phyloP scores from a whole-genome alignment of 2,329 filamentous ascomycete species.

The Xylaria sp. region DNA sequence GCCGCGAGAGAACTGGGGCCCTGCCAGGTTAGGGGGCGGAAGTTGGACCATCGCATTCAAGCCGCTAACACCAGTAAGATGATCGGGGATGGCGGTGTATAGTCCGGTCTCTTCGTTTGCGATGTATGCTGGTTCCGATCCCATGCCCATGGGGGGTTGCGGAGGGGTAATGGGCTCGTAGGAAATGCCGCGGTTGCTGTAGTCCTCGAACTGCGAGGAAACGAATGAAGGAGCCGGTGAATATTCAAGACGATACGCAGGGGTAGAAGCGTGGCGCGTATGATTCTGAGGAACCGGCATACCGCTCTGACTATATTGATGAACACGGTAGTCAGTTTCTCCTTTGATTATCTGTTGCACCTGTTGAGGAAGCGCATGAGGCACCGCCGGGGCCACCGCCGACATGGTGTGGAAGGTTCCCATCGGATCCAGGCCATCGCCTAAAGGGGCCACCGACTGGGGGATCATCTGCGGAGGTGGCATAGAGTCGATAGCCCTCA shows the following conservation, averaged over 20 bases:
- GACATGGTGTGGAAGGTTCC: conserved; percentile 62
- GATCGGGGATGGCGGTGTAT: conserved; percentile 90
- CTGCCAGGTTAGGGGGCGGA: conserved; percentile 76
- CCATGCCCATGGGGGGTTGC: conserved; percentile 76
- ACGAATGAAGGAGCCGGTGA: conserved; percentile 96
- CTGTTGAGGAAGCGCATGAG: conserved; percentile 62
- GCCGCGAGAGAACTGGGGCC: conserved; percentile 70
- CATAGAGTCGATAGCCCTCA: conserved; percentile 91
- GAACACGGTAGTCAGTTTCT: conserved; percentile 79
- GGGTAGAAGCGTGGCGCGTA: conserved; percentile 97
- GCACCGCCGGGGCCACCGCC: conserved; percentile 63
- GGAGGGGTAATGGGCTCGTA: conserved; percentile 96
- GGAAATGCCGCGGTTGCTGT: conserved; percentile 91
- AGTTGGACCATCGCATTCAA: conserved; percentile 89
- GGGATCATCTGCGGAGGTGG: conserved; percentile 78
- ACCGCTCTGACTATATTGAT: conserved; percentile 89
- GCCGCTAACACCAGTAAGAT: conserved; percentile 63
- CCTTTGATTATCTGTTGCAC: conserved; percentile 66
- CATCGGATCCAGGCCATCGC: conserved; percentile 67
- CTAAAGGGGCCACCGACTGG: conserved; percentile 52
- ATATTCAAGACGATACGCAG: conserved; percentile 89
- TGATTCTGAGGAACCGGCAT: conserved; percentile 77
- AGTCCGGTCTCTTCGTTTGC: conserved; percentile 95
- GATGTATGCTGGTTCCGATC: conserved; percentile 90
- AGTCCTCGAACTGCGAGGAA: conserved; percentile 97